Evolutionary conservation across 352 stramenopile genomes (phyloP), one percentile per base, ranked within the genome.

Genomic region (Pythium chondricola): DNA sequence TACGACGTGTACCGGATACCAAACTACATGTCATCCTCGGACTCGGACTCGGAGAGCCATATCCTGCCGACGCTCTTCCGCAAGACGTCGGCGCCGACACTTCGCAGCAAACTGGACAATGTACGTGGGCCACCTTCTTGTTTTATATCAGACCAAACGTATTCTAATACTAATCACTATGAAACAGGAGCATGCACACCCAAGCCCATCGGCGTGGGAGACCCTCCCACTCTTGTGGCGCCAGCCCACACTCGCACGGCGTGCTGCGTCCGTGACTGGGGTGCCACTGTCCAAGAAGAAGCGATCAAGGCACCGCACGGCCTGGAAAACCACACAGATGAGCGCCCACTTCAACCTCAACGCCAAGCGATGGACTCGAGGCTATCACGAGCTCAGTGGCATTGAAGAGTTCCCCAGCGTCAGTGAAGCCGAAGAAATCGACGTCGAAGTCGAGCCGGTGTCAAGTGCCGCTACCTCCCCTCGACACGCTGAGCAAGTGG

Each of bases 311-410:
- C 63, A 63, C 16, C 56, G 69, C 4, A 83, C 73, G 0, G 65
- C 69, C 6, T 91, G 74, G 80, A 63, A 85, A n/a, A 69, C 68
- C 4, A 49, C 85, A 0, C 66, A 83, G 52, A 51, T 65, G 13
- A 91, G 67, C 20, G 63, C 73, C 2, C 63, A 84, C n/a, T 81
- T 79, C 45, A 74, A 73, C 2, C 52, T 64, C 6, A 75, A 68
- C 3, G 76, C 76, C 22, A 65, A 63, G 25, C 70, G 77, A 7
- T 91, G 80, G 80, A 88, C 77, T 2, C 73, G 77, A 6, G 68
- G 65, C 5, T 91, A 85, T 43, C 71, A 80, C 22, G 38, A 76
- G 25, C 58, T 88, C 10, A 83, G 72, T 11, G 68, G 62, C 6
- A 86, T 88, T 27, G 65, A 69, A 7, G 79, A 90, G 37, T 69